Percentiles rank a stretch among this genome's conserved stretches.
Evolutionary conservation across 1,284 basidiomycete genomes (phyloP).

Genomic region (Ustilago trichophora): DNA sequence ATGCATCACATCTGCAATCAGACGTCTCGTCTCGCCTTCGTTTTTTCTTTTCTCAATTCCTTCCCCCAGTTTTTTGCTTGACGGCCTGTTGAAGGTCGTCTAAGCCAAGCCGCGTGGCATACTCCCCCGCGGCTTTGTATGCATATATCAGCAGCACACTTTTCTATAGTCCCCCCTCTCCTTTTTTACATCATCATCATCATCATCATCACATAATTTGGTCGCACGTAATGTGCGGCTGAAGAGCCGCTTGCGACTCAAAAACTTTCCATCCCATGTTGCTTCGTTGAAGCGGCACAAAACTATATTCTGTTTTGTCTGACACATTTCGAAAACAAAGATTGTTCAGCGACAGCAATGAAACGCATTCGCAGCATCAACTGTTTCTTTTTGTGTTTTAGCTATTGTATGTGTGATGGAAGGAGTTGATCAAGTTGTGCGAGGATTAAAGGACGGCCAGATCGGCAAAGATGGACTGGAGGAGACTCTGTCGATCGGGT

Average conservation of each 20-base stretch:
- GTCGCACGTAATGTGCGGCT: constrained; percentile 2
- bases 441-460: too few species aligned
- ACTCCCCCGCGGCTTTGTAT: constrained; percentile 40
- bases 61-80: constrained; percentile 15
- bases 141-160: constrained; percentile 39
- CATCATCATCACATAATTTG: not conserved
- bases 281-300: constrained; percentile 12
- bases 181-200: constrained; percentile 1
- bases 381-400: constrained; percentile 1
- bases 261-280: not conserved
- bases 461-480: too few species aligned
- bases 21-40: not conserved
- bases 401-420: too few species aligned
- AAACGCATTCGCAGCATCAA: constrained; percentile 39
- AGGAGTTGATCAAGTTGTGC: too few species aligned
- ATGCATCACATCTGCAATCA: constrained; percentile 3
- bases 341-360: constrained; percentile 31
- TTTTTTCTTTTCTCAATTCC: constrained; percentile 10
- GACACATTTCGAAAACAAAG: too few species aligned
- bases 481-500: too few species aligned
- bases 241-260: constrained; percentile 1
- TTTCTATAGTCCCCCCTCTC: constrained; percentile 4
- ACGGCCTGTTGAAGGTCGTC: constrained; percentile 10
- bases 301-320: constrained; percentile 20
- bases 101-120: constrained; percentile 33